Conservation (phyloP, 768 basidiomycete species). For the Trametes cinnabarina region DNA sequence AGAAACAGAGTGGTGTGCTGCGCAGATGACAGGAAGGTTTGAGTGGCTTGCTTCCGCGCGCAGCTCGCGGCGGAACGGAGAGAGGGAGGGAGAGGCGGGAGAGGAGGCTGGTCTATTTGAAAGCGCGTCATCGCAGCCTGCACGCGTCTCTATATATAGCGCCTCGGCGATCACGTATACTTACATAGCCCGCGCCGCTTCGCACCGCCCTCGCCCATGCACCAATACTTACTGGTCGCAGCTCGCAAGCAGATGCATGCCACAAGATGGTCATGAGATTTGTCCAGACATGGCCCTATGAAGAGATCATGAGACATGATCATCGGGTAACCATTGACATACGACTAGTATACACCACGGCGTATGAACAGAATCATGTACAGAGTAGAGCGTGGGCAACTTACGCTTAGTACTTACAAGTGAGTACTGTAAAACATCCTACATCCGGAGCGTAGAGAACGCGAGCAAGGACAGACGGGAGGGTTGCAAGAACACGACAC, state of each 20-base stretch:
- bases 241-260: too few species aligned
- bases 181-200: background rate
- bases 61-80: background rate
- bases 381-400: too few species aligned
- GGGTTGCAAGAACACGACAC: background rate
- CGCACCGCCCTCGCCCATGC: background rate
- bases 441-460: too few species aligned
- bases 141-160: slow-evolving; percentile 1
- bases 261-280: too few species aligned
- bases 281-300: background rate
- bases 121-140: background rate
- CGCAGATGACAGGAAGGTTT: background rate
- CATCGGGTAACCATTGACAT: background rate
- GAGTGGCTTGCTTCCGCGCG: background rate
- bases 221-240: too few species aligned
- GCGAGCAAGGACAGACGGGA: background rate
- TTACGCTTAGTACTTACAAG: too few species aligned
- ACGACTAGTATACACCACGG: background rate
- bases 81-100: background rate
- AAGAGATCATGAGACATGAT: background rate
- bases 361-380: background rate
- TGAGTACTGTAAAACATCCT: too few species aligned
- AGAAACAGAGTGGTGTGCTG: slow-evolving; percentile 1
- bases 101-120: background rate
- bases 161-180: slow-evolving; percentile 3